Conservation (phyloP, 768 basidiomycete genomes). For the Saitozyma sp. region DNA sequence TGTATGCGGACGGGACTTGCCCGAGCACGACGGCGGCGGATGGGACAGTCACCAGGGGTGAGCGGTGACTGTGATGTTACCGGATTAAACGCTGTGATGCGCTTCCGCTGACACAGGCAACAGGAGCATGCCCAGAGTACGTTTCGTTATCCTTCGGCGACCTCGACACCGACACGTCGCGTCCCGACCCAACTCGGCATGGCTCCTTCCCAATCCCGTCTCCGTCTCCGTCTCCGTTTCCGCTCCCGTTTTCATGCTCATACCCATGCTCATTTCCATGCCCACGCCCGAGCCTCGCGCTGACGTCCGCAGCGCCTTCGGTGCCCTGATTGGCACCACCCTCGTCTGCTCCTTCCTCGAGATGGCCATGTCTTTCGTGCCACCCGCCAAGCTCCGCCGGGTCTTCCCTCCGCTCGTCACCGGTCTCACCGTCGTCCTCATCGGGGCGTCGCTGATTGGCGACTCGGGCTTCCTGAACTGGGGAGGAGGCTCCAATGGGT, state of each 20-base stretch:
- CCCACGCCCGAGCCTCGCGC: too few species aligned
- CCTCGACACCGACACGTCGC: too few species aligned
- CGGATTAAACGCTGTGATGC: background rate
- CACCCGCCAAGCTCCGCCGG: conserved; percentile 57
- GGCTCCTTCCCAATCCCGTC: too few species aligned
- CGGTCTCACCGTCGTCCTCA: conserved; percentile 70
- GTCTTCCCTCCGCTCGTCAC: conserved; percentile 82
- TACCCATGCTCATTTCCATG: too few species aligned
- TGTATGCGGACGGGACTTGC: conserved; percentile 80
- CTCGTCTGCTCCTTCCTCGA: conserved; percentile 76
- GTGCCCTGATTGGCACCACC: conserved; percentile 62
- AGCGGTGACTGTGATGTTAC: background rate
- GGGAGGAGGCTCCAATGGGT: conserved; percentile 65
- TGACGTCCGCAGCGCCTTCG: background rate
- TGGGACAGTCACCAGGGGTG: conserved; percentile 57
- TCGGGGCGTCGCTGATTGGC: conserved; percentile 75
- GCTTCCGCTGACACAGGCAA: background rate
- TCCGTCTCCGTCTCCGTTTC: too few species aligned
- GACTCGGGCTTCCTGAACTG: conserved; percentile 67
- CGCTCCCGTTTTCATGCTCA: background rate
- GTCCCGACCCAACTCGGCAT: too few species aligned
- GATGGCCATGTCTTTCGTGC: conserved; percentile 75
- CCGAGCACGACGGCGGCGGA: conserved; percentile 61
- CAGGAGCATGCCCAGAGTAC: conserved; percentile 54
- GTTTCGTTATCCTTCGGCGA: too few species aligned